Base-by-base conservation (phyloP, 169 alveolate species). In the Blepharisma undulans region DNA sequence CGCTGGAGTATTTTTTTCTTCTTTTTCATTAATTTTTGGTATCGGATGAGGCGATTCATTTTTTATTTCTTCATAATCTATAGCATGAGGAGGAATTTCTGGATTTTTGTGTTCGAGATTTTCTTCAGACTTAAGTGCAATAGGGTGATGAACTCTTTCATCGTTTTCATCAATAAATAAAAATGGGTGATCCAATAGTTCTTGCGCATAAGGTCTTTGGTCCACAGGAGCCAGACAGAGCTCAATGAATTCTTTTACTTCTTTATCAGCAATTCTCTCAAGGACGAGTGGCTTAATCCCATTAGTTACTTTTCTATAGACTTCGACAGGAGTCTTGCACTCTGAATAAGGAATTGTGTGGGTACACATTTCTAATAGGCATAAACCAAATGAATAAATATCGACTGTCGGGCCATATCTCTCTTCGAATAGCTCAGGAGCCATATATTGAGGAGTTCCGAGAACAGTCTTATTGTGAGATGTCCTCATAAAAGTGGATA, bases 361-460 rank as follows among this genome's bases (percentile, higher is more conserved):
- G 36, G 98, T 97, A 18, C 93, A 93, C 98, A 97, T 96, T 90
- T 96, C 99, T 30, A 98, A 96, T 87, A 97, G 89, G 66, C 98
- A 95, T 97, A 98, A 97, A 10, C 99, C 99, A 90, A 98, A 98
- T 18, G 99, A 98, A 93, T 97, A 98, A 36, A 98, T 97, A 94
- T 98, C 99, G 48, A 97, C 98, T 59, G 96, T 92, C 4, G 98
- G 96, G 10, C 98, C 98, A 92, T 97, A 98, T 91, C 94, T 95
- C 92, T 96, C 98, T 87, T 97, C 97, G 95, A 97, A 97, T 30
- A 98, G 94, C 92, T 97, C 99, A 79, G 99, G 99, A 3, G 99
- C 98, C 96, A 98, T 97, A 93, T 96, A 98, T 92, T 97, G 99
- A 60, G 98, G 98, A n/a, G 98, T 97, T 22, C 98, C 99, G 30